Percentiles rank a stretch among this genome's conserved stretches.
phyloP scores from a whole-genome alignment of 257 asterid genomes.

The Solanum microdontum region DNA sequence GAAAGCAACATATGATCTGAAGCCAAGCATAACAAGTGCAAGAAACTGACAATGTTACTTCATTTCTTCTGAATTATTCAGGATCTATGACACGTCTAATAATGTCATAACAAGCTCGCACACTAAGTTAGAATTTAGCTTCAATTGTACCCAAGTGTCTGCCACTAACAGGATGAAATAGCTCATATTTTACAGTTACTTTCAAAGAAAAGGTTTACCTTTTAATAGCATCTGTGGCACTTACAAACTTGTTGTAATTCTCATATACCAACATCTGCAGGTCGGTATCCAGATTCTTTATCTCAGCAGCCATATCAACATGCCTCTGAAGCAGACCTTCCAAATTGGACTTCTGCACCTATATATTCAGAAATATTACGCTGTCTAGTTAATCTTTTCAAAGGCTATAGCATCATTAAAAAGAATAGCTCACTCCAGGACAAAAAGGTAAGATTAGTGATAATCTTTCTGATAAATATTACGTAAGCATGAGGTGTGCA shows the following conservation, averaged over 20 bases:
- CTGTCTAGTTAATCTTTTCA: background rate
- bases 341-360: constrained; percentile 91
- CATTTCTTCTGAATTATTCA: background rate
- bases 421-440: background rate
- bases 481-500: background rate
- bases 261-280: constrained; percentile 96
- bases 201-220: constrained; percentile 32
- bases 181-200: background rate
- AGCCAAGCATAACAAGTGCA: background rate
- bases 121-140: background rate
- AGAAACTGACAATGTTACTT: background rate
- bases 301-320: constrained; percentile 99
- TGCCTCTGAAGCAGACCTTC: constrained; percentile 95
- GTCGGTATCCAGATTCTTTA: constrained; percentile 95
- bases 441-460: background rate
- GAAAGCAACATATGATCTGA: background rate
- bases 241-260: constrained; percentile 94
- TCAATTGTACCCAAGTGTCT: background rate
- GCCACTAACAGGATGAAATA: background rate
- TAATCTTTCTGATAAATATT: background rate
- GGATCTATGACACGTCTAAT: background rate
- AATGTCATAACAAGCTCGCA: background rate
- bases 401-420: background rate
- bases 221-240: constrained; percentile 94
- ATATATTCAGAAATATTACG: background rate